phyloP scores from a whole-genome alignment of 352 stramenopile genomes.

The Phytophthora idaei region DNA sequence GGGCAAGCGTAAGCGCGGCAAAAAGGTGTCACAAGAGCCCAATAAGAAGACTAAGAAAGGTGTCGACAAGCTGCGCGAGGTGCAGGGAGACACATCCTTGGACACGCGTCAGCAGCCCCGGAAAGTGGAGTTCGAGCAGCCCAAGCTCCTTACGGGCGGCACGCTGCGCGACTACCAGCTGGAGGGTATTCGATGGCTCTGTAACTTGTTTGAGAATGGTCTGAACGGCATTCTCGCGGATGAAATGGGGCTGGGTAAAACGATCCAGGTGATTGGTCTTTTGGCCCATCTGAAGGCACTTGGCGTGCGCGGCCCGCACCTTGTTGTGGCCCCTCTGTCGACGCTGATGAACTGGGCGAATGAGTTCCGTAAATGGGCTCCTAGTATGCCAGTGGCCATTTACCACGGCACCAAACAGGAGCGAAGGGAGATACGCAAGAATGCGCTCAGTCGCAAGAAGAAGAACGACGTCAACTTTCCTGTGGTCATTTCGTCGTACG shows the following conservation, averaged over 20 bases:
- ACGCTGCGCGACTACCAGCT: conserved; percentile 95
- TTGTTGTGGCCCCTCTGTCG: conserved; percentile 98
- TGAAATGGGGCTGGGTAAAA: conserved; percentile 93
- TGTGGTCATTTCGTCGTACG: conserved; percentile 89
- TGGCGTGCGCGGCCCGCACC: conserved; percentile 92
- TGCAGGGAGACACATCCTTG: conserved; percentile 58
- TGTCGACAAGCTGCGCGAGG: conserved; percentile 73
- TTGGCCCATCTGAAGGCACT: conserved; percentile 93
- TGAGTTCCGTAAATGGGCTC: conserved; percentile 82
- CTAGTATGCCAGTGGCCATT: conserved; percentile 95
- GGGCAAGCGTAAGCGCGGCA: conserved; percentile 58
- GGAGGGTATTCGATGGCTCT: conserved; percentile 97
- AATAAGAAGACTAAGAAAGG: conserved; percentile 51
- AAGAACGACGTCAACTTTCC: conserved; percentile 74
- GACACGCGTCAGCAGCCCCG: conserved; percentile 44
- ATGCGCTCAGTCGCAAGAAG: conserved; percentile 57
- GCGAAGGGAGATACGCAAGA: conserved; percentile 53
- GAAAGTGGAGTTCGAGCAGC: conserved; percentile 69
- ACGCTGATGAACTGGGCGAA: conserved; percentile 98
- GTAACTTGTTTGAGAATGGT: conserved; percentile 97
- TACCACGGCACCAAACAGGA: conserved; percentile 94
- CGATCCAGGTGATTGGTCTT: conserved; percentile 93
- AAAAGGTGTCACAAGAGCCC: conserved; percentile 9
- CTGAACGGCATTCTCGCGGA: conserved; percentile 93
- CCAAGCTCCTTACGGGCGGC: conserved; percentile 77